phyloP scores from a whole-genome alignment of 768 basidiomycete species.

The Tremella yokohamensis region DNA sequence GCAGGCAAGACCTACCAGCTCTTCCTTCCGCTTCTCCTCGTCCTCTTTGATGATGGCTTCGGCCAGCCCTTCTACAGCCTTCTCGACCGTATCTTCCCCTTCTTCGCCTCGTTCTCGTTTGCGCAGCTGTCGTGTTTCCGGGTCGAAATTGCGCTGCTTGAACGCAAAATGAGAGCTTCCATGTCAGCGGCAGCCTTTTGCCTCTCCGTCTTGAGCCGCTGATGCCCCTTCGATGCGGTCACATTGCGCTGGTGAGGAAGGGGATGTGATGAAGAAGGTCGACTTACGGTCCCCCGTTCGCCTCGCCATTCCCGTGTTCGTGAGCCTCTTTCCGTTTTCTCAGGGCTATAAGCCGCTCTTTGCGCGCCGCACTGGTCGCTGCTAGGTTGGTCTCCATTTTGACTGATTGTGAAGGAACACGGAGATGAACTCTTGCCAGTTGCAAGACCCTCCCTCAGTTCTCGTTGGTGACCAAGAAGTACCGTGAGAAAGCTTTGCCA shows the following conservation, averaged over 20 bases:
- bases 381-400: constrained; percentile 48
- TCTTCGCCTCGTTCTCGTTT: constrained; percentile 55
- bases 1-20: constrained; percentile 63
- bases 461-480: too few relatives aligned
- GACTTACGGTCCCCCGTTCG: constrained; percentile 39
- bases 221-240: too few relatives aligned
- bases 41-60: constrained; percentile 82
- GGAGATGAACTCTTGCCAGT: not conserved
- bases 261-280: not conserved
- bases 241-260: not conserved
- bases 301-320: constrained; percentile 21
- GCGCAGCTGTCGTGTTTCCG: constrained; percentile 58
- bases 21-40: constrained; percentile 75
- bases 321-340: constrained; percentile 43
- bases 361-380: constrained; percentile 44
- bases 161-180: constrained; percentile 46
- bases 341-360: constrained; percentile 49
- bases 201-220: not conserved
- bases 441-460: too few relatives aligned
- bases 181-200: not conserved
- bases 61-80: constrained; percentile 74
- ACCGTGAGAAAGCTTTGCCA: too few relatives aligned
- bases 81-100: constrained; percentile 78
- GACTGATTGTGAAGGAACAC: not conserved
- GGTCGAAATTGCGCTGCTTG: constrained; percentile 77